Conservation (phyloP, 2,329 filamentous ascomycete species). For the Lecanicillium sp. region DNA sequence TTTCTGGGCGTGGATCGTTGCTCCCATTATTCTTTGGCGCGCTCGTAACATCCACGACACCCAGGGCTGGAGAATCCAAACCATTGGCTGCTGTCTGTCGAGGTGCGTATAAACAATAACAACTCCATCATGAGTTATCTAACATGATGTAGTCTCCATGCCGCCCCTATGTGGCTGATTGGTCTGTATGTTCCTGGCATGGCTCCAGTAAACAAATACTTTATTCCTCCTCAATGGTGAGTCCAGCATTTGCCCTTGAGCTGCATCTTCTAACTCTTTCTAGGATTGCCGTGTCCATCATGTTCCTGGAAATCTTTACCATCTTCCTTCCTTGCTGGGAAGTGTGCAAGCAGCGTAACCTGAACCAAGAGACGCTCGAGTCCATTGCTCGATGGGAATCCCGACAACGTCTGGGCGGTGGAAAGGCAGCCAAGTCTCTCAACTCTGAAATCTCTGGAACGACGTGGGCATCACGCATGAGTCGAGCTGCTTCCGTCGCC, state of each 20-base stretch:
- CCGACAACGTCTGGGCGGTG: constrained; percentile 20
- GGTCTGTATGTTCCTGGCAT: constrained; percentile 46
- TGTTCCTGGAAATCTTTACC: constrained; percentile 54
- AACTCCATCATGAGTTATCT: neutral
- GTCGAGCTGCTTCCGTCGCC: constrained; percentile 24
- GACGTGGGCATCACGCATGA: constrained; percentile 29
- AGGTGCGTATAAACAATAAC: constrained; percentile 24
- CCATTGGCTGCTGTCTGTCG: constrained; percentile 41
- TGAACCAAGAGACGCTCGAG: constrained; percentile 38
- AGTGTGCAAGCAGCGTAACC: constrained; percentile 35
- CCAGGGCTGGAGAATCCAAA: constrained; percentile 58
- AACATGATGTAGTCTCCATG: constrained; percentile 40
- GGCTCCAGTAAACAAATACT: constrained; percentile 43
- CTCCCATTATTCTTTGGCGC: constrained; percentile 53
- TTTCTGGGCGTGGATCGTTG: constrained; percentile 54
- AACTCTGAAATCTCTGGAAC: constrained; percentile 22
- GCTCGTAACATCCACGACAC: constrained; percentile 54
- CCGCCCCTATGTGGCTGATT: constrained; percentile 59
- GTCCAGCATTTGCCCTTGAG: constrained; percentile 14
- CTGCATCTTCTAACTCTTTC: neutral
- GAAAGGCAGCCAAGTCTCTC: constrained; percentile 23
- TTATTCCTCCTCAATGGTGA: constrained; percentile 54
- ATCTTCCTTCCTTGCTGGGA: constrained; percentile 56
- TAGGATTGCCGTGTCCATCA: constrained; percentile 51
- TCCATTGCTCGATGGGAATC: constrained; percentile 40